Percentiles rank a stretch among this genome's conserved stretches.
These are phyloP conservation scores for Solanum peruvianum DNA, from an alignment of 257 asterid genomes.

Conservation along the genomic window DNA sequence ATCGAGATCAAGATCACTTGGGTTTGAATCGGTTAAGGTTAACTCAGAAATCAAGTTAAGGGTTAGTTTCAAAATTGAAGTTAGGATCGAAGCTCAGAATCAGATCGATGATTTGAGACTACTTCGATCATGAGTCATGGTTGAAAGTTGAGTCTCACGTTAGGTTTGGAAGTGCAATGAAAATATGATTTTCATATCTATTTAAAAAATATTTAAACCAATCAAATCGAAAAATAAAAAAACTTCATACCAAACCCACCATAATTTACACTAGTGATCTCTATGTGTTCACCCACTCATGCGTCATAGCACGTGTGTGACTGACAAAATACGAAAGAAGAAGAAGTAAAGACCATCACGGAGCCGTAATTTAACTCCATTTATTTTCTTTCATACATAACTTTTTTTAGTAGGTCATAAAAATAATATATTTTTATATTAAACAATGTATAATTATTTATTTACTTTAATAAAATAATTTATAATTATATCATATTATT, in stretches of 20 bases:
- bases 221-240: too few species aligned
- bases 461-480: too few species aligned
- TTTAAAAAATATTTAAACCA: neutral
- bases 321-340: neutral
- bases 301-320: neutral
- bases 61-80: neutral
- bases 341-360: conserved; percentile 22
- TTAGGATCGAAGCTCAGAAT: too few species aligned
- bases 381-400: neutral
- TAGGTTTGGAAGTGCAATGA: too few species aligned
- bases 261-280: neutral
- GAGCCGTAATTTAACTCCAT: conserved; percentile 15
- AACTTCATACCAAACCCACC: neutral
- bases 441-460: too few species aligned
- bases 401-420: too few species aligned
- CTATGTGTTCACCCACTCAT: neutral
- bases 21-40: neutral
- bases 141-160: neutral
- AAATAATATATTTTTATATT: too few species aligned
- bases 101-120: neutral
- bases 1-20: neutral
- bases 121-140: neutral
- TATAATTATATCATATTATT: too few species aligned
- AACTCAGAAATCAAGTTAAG: neutral
- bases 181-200: neutral